These are phyloP conservation scores for Friedmanniomyces simplex DNA, from an alignment of 495 filamentous ascomycete species.

Conservation along the genomic window DNA sequence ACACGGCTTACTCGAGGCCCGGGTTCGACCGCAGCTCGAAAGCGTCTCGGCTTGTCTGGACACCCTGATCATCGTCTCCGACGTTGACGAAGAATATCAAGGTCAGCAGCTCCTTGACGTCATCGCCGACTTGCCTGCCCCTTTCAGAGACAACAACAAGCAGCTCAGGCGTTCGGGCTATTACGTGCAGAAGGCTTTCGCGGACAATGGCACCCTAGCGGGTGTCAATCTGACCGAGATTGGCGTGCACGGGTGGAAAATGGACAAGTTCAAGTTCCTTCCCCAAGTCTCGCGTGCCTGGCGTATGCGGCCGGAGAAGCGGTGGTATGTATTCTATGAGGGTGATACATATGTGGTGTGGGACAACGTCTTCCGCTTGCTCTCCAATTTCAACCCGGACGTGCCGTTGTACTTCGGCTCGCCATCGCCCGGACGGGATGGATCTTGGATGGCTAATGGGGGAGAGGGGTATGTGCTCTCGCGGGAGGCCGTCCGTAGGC, in stretches of 20 bases:
- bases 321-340: constrained; percentile 63
- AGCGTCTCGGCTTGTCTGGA: background rate
- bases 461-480: constrained; percentile 44
- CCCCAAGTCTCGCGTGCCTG: constrained; percentile 51
- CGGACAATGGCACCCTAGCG: background rate
- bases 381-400: constrained; percentile 39
- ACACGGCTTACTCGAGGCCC: background rate
- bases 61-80: background rate
- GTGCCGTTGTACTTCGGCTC: constrained; percentile 46
- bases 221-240: background rate
- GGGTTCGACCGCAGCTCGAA: background rate
- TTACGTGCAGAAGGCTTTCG: background rate
- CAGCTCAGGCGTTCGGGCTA: background rate
- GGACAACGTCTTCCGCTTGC: constrained; percentile 50
- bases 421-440: constrained; percentile 25
- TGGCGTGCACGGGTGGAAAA: constrained; percentile 42
- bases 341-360: constrained; percentile 58
- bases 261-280: constrained; percentile 65
- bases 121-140: background rate
- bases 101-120: background rate
- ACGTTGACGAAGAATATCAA: background rate
- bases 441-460: constrained; percentile 48
- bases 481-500: constrained; percentile 36
- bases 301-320: constrained; percentile 37
- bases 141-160: background rate